Base-by-base conservation (phyloP, 2,329 filamentous ascomycete genomes). In the Aspergillus candidus region DNA sequence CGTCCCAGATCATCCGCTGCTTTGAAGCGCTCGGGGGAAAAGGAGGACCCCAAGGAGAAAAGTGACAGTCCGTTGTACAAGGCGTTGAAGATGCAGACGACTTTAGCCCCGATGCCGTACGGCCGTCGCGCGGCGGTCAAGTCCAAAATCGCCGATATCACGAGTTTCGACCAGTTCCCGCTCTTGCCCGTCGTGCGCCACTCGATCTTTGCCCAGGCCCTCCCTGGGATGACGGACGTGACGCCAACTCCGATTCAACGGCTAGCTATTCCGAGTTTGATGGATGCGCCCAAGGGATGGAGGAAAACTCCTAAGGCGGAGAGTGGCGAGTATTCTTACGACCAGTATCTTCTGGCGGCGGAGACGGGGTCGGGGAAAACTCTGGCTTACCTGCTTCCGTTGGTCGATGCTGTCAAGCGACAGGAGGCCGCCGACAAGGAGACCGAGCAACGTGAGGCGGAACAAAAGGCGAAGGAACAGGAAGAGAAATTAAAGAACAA, bases 311-410 rank as follows among this genome's bases (percentile, higher is more conserved):
- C 56, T 35, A 53, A 60, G 47, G 35, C 44, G 32, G 51, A 65
- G 27, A 63, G 67, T 38, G 51, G 62, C 50, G 44, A 75, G 60
- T 53, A 67, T 69, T 47, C 77, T 72, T 69, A 78, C 58, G 72
- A 81, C 42, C 75, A 82, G 41, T 96, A 88, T 60, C 75, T 98
- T 11, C 75, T 98, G 39, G 93, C 93, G 4, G 93, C 93, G 10
- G 93, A 98, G 72, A 98, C 93, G 0, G 93, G 93, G 11, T 97
- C 93, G 0, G 93, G 93, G 48, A 98, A 98, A 73, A 98, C 93
- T 1, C 73, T 98, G 49, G 88, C 93, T 7, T 98, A 98, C 61
- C 72, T 97, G 4, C 69, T 96, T 4, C 94, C 93, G 0, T 77
- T 84, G 12, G 74, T 98, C 41, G 82, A 98, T 67, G 86, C 87